Evolutionary conservation across 208 protist genomes (phyloP).

Genomic region (Leishmania arabica): DNA sequence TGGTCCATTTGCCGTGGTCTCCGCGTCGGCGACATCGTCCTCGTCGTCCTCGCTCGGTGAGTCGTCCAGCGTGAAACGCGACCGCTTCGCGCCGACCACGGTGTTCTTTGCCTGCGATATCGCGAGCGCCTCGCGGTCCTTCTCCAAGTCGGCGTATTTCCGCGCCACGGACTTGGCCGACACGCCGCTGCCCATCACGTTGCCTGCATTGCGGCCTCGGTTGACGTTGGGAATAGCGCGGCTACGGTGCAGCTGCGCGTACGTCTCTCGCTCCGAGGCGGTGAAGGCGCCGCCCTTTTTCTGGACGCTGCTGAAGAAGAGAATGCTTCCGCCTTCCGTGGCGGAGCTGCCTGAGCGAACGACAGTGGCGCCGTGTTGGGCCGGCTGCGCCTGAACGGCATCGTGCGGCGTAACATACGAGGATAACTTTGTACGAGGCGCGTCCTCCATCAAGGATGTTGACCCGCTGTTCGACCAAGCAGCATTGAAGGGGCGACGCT

Average conservation of each 20-base stretch:
- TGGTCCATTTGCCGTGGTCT: background rate
- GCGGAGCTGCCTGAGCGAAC: slow-evolving; percentile 61
- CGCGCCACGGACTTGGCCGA: slow-evolving; percentile 18
- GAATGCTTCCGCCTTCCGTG: slow-evolving; percentile 52
- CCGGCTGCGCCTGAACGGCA: slow-evolving; percentile 57
- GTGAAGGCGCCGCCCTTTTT: slow-evolving; percentile 82
- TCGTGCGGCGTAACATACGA: slow-evolving; percentile 61
- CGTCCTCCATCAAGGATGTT: slow-evolving; percentile 15
- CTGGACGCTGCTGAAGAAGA: slow-evolving; percentile 87
- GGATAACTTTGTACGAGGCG: slow-evolving; percentile 30
- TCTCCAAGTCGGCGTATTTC: slow-evolving; percentile 38
- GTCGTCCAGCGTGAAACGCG: slow-evolving; percentile 40
- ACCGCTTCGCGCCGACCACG: slow-evolving; percentile 27
- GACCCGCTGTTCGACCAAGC: background rate
- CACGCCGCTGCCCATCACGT: slow-evolving; percentile 26
- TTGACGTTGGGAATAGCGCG: slow-evolving; percentile 45
- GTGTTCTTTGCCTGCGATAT: slow-evolving; percentile 24
- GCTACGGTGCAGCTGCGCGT: slow-evolving; percentile 60
- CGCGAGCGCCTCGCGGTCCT: slow-evolving; percentile 30
- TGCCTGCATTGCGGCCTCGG: slow-evolving; percentile 29
- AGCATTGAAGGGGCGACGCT: background rate
- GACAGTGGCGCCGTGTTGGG: slow-evolving; percentile 70
- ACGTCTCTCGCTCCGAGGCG: slow-evolving; percentile 65
- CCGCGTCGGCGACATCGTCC: slow-evolving; percentile 25
- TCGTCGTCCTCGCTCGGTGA: slow-evolving; percentile 37